Conservation (phyloP, 2,329 filamentous ascomycete genomes). For the Clarireedia paspali region DNA sequence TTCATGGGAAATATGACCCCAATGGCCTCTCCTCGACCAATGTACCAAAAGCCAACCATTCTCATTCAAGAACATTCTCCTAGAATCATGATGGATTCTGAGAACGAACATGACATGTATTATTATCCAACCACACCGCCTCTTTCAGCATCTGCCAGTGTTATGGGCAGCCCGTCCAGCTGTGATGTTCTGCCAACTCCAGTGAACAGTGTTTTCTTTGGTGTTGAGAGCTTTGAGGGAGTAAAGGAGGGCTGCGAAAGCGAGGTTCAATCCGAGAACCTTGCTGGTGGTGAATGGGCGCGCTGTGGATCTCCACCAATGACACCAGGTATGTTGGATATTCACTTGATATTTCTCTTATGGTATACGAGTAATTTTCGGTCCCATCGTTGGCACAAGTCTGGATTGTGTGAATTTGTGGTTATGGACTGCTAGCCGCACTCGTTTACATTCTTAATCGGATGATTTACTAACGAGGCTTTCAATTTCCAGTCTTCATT, state of each 20-base stretch:
- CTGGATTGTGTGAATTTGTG: too few relatives aligned
- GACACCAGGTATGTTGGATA: conserved; percentile 70
- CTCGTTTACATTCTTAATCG: background rate
- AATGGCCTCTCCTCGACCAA: conserved; percentile 65
- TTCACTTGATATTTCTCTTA: background rate
- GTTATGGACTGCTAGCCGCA: too few relatives aligned
- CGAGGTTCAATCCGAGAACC: conserved; percentile 62
- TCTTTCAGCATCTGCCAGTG: conserved; percentile 77
- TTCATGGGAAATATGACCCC: conserved; percentile 52
- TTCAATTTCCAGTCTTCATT: conserved; percentile 47
- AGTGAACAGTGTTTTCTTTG: conserved; percentile 70
- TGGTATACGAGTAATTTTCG: background rate
- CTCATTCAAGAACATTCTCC: conserved; percentile 50
- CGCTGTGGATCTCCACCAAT: conserved; percentile 74
- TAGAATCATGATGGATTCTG: conserved; percentile 64
- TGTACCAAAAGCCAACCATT: conserved; percentile 68
- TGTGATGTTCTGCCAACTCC: conserved; percentile 76
- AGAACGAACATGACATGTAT: conserved; percentile 55
- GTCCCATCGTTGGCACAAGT: background rate
- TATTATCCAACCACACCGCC: conserved; percentile 83
- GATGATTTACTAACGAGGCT: conserved; percentile 6
- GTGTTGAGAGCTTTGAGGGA: conserved; percentile 57
- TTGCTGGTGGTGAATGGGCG: conserved; percentile 69
- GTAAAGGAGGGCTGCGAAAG: conserved; percentile 66
- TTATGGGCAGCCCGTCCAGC: conserved; percentile 76